Conservation (phyloP, 1,139 yeast species). For the Candida tetrigidarum region DNA sequence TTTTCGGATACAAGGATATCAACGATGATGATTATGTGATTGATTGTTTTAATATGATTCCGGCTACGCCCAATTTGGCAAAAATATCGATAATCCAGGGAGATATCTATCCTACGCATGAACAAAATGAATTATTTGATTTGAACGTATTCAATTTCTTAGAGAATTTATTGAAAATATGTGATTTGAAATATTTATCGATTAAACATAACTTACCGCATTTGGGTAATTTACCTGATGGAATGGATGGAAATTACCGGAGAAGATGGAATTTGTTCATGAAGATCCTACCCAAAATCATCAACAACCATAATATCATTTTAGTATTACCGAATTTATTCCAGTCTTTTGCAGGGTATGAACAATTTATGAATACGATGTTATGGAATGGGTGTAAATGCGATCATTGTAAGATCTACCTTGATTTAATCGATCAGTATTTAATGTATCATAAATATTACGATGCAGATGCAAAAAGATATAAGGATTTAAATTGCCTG, state of each 20-base stretch:
- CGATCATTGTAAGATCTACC: slow-evolving; percentile 49
- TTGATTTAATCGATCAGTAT: slow-evolving; percentile 58
- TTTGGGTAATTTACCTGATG: slow-evolving; percentile 41
- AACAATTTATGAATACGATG: slow-evolving; percentile 66
- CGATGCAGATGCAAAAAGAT: slow-evolving; percentile 43
- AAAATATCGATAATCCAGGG: slow-evolving; percentile 53
- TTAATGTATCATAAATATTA: slow-evolving; percentile 66
- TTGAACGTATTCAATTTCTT: slow-evolving; percentile 50
- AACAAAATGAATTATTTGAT: slow-evolving; percentile 60
- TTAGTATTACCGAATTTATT: slow-evolving; percentile 61
- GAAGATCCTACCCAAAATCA: slow-evolving; percentile 49
- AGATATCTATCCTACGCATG: slow-evolving; percentile 40
- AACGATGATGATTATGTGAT: slow-evolving; percentile 43
- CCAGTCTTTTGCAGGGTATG: slow-evolving; percentile 66
- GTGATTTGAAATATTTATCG: slow-evolving; percentile 41
- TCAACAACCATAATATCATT: slow-evolving; percentile 33
- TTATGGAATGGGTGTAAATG: slow-evolving; percentile 82
- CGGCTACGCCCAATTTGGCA: slow-evolving; percentile 27
- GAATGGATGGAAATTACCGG: slow-evolving; percentile 72
- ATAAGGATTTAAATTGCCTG: slow-evolving; percentile 64
- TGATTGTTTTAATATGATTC: slow-evolving; percentile 32
- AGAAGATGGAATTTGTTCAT: slow-evolving; percentile 58
- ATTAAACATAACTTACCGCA: slow-evolving; percentile 56
- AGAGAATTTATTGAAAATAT: slow-evolving; percentile 18
- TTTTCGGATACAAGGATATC: slow-evolving; percentile 37